Percentiles rank a stretch among this genome's conserved stretches.
Conservation (phyloP, 257 asterid genomes). For the Solanum sitiens region DNA sequence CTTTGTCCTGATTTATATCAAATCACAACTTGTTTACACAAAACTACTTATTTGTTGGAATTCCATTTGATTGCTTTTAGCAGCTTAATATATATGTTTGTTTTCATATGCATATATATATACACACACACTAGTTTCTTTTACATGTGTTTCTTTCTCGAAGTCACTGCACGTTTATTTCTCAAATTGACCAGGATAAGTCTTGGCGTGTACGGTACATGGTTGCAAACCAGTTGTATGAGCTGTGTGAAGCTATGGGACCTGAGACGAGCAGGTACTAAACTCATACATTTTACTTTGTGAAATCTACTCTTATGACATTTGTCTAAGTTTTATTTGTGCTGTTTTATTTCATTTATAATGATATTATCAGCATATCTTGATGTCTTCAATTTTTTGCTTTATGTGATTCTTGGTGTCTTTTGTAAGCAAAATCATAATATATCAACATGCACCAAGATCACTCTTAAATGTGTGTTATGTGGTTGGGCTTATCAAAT, state of each 20-base stretch:
- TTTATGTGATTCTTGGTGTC: background rate
- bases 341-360: background rate
- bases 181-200: constrained; percentile 58
- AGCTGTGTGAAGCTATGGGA: constrained; percentile 96
- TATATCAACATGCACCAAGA: background rate
- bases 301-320: background rate
- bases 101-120: background rate
- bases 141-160: background rate
- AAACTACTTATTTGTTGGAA: background rate
- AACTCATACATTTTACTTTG: background rate
- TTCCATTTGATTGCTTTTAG: background rate
- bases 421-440: background rate
- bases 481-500: background rate
- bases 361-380: background rate
- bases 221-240: constrained; percentile 96
- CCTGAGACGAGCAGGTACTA: constrained; percentile 77
- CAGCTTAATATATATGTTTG: background rate
- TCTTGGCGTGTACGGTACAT: constrained; percentile 99
- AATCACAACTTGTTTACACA: background rate
- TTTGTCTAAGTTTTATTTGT: background rate
- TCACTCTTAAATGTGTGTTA: background rate
- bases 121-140: background rate
- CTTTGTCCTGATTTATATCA: background rate
- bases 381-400: background rate
- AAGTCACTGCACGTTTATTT: background rate